Evolutionary conservation across 192 early-diverging fungal species (phyloP).

Genomic region (Chytriomyces sp.): DNA sequence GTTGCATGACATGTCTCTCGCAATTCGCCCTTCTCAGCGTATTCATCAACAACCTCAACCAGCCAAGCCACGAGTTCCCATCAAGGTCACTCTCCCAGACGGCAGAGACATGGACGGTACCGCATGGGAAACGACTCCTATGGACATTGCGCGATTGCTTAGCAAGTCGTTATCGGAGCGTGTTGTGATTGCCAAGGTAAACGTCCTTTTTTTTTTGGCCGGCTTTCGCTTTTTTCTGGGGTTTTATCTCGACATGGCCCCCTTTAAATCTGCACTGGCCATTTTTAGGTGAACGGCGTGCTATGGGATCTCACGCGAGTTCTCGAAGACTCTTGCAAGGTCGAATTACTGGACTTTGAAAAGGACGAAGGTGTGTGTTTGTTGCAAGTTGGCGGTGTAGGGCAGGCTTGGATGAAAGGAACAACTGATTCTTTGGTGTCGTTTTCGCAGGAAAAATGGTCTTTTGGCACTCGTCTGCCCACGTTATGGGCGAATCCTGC

Average conservation of each 20-base stretch:
- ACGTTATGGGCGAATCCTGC: slow-evolving; percentile 95
- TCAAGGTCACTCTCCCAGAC: slow-evolving; percentile 86
- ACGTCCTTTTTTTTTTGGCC: neutral
- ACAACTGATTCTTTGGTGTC: neutral
- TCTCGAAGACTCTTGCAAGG: slow-evolving; percentile 75
- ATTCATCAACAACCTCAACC: neutral
- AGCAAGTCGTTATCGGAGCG: slow-evolving; percentile 90
- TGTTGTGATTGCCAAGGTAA: slow-evolving; percentile 91
- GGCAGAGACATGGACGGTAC: slow-evolving; percentile 78
- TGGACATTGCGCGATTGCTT: slow-evolving; percentile 87
- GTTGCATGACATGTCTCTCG: no score
- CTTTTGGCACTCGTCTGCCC: slow-evolving; percentile 98
- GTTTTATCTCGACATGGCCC: neutral
- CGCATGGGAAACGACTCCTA: slow-evolving; percentile 93
- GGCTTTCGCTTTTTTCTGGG: neutral
- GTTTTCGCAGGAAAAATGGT: slow-evolving; percentile 73
- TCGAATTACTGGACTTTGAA: slow-evolving; percentile 96
- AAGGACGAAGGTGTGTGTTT: slow-evolving; percentile 78
- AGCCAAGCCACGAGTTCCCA: slow-evolving; percentile 51
- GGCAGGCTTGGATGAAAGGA: slow-evolving; percentile 13
- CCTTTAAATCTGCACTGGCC: neutral
- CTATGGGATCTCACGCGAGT: slow-evolving; percentile 91
- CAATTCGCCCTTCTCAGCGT: neutral
- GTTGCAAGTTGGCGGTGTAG: neutral
- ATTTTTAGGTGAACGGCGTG: slow-evolving; percentile 69